phyloP scores from a whole-genome alignment of 2,329 filamentous ascomycete genomes.

The Sclerotinia trifoliorum region DNA sequence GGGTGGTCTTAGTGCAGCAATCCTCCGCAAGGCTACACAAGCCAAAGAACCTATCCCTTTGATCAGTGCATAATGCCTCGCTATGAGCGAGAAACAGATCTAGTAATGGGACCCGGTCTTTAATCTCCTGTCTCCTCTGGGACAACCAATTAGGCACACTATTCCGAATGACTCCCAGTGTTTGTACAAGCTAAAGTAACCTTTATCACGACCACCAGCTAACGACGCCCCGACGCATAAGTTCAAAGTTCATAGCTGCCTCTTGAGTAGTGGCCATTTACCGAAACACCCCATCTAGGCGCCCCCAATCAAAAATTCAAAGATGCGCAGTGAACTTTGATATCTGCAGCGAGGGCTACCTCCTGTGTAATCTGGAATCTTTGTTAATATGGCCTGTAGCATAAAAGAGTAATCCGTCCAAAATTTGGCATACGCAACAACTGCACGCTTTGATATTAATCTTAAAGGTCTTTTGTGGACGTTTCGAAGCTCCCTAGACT shows the following conservation, averaged over 20 bases:
- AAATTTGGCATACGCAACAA: slow-evolving; percentile 13
- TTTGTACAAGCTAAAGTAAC: slow-evolving; percentile 12
- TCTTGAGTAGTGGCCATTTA: background rate
- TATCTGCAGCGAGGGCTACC: slow-evolving; percentile 22
- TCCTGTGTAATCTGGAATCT: slow-evolving; percentile 21
- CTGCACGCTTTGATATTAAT: slow-evolving; percentile 10
- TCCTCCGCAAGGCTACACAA: slow-evolving; percentile 20
- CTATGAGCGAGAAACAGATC: slow-evolving; percentile 22
- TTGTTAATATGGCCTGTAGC: slow-evolving; percentile 20
- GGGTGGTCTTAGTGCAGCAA: slow-evolving; percentile 18
- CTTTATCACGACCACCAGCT: background rate
- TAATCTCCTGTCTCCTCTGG: slow-evolving; percentile 16
- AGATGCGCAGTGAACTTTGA: slow-evolving; percentile 19
- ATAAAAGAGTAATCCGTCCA: slow-evolving; percentile 17
- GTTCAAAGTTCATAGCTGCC: background rate
- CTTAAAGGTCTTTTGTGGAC: slow-evolving; percentile 13
- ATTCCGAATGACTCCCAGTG: slow-evolving; percentile 8
- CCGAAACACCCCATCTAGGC: slow-evolving; percentile 18
- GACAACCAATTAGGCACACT: slow-evolving; percentile 18
- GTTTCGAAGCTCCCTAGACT: slow-evolving; percentile 4
- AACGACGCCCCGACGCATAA: background rate
- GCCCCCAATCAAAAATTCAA: slow-evolving; percentile 18
- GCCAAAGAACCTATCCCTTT: slow-evolving; percentile 22
- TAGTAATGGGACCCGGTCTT: slow-evolving; percentile 9
- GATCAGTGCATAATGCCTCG: slow-evolving; percentile 21